A percentile compares a stretch with the other conserved stretches of the same genome.
Evolutionary conservation across 257 asterid genomes (phyloP).

Genomic region (Primulina tabacum): DNA sequence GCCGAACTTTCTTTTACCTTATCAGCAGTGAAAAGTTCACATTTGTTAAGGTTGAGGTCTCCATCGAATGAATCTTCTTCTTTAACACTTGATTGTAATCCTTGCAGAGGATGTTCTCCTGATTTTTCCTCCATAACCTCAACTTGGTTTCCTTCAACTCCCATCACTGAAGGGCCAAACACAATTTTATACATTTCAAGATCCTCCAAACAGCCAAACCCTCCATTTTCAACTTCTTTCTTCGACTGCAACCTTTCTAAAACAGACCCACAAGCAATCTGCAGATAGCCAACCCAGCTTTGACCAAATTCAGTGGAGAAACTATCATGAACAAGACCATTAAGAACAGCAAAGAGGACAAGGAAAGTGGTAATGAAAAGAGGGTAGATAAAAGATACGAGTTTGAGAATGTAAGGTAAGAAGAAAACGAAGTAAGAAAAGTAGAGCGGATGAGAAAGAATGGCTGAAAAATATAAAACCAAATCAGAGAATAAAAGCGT

Average conservation of each 20-base stretch:
- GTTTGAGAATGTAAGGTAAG: constrained; percentile 51
- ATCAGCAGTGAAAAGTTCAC: neutral
- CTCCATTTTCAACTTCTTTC: constrained; percentile 16
- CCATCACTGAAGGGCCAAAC: constrained; percentile 35
- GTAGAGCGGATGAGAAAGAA: constrained; percentile 65
- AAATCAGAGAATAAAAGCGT: constrained; percentile 41
- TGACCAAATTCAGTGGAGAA: constrained; percentile 14
- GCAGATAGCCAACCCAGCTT: constrained; percentile 6
- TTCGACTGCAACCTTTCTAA: constrained; percentile 23
- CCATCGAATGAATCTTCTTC: neutral
- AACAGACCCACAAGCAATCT: constrained; percentile 17
- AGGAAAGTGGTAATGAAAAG: constrained; percentile 63
- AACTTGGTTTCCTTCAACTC: constrained; percentile 19
- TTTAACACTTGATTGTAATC: constrained; percentile 1
- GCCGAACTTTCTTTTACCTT: constrained; percentile 5
- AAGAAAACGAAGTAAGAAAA: constrained; percentile 60
- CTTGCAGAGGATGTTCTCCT: constrained; percentile 18
- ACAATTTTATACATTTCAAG: constrained; percentile 46
- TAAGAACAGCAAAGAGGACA: constrained; percentile 44
- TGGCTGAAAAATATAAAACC: constrained; percentile 28
- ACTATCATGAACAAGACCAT: constrained; percentile 11
- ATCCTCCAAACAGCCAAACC: constrained; percentile 30
- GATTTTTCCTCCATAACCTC: constrained; percentile 23
- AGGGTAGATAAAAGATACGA: constrained; percentile 68
- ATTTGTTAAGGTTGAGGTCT: constrained; percentile 2